Evolutionary conservation across 345 rosid species (phyloP).

Genomic region (Raphanus raphanistrum): DNA sequence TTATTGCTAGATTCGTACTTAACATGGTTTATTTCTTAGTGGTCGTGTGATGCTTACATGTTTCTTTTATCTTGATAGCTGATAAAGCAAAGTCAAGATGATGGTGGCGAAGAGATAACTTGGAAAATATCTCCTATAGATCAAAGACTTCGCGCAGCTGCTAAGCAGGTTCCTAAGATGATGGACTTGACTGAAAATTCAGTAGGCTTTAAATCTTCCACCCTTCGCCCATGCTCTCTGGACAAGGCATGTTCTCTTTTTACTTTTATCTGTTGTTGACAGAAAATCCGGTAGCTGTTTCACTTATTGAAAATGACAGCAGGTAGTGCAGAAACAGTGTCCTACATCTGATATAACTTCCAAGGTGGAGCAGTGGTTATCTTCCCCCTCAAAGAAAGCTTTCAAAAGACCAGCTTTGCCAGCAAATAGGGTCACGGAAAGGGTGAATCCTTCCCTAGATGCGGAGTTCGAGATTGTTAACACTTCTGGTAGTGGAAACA

Average conservation of each 20-base stretch:
- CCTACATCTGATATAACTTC: constrained; percentile 38
- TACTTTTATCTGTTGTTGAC: background rate
- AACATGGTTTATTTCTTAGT: too few species aligned
- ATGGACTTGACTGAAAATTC: constrained; percentile 53
- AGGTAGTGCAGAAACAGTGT: constrained; percentile 37
- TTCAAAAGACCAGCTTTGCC: constrained; percentile 40
- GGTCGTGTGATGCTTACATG: constrained; percentile 1
- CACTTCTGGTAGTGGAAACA: constrained; percentile 48
- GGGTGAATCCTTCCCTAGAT: constrained; percentile 48
- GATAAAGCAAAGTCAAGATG: constrained; percentile 94
- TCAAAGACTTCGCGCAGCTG: constrained; percentile 68
- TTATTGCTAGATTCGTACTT: too few species aligned
- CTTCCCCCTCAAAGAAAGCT: constrained; percentile 48
- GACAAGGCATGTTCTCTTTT: constrained; percentile 45
- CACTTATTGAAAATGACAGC: background rate
- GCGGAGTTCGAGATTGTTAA: constrained; percentile 26
- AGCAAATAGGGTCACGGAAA: constrained; percentile 47
- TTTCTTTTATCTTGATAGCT: constrained; percentile 44
- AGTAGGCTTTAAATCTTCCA: constrained; percentile 46
- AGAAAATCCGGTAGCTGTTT: constrained; percentile 12
- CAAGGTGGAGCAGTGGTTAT: constrained; percentile 49
- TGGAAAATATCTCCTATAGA: constrained; percentile 97
- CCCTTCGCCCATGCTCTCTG: constrained; percentile 57
- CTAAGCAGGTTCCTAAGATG: constrained; percentile 60
- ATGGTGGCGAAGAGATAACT: constrained; percentile 74